Percentiles rank a stretch among this genome's conserved stretches.
These are phyloP conservation scores for Emydomyces testavorans DNA, from an alignment of 2,329 filamentous ascomycete genomes.

Conservation along the genomic window DNA sequence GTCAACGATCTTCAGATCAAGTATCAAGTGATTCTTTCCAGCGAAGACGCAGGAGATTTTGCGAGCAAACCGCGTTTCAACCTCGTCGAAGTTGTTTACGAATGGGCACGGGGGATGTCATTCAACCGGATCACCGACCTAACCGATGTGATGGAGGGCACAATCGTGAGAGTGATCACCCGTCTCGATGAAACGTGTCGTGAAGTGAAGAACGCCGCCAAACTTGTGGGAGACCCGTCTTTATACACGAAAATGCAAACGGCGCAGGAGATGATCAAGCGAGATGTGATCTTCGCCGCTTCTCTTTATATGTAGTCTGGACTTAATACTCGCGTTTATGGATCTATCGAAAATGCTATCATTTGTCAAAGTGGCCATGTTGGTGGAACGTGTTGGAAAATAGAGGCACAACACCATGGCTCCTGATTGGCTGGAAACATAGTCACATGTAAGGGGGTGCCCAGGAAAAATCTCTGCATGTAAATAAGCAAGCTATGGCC, in stretches of 20 bases:
- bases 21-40: conserved; percentile 81
- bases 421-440: too few species aligned
- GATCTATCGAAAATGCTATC: too few species aligned
- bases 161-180: conserved; percentile 90
- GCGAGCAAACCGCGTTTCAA: conserved; percentile 78
- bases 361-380: not conserved
- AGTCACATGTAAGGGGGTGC: too few species aligned
- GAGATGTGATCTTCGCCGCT: conserved; percentile 84
- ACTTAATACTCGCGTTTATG: not conserved
- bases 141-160: conserved; percentile 93
- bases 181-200: conserved; percentile 89
- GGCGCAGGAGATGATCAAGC: conserved; percentile 94
- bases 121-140: conserved; percentile 96
- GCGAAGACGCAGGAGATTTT: conserved; percentile 88
- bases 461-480: too few species aligned
- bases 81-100: conserved; percentile 93
- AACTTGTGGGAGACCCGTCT: conserved; percentile 87
- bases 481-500: too few species aligned
- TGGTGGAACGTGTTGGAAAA: conserved; percentile 2
- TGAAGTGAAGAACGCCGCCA: conserved; percentile 92
- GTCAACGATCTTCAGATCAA: conserved; percentile 81
- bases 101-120: conserved; percentile 95
- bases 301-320: conserved; percentile 81
- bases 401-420: too few species aligned
- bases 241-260: conserved; percentile 94